Evolutionary conservation across 352 stramenopile species (phyloP).

Genomic region (Globisporangium irregulare): DNA sequence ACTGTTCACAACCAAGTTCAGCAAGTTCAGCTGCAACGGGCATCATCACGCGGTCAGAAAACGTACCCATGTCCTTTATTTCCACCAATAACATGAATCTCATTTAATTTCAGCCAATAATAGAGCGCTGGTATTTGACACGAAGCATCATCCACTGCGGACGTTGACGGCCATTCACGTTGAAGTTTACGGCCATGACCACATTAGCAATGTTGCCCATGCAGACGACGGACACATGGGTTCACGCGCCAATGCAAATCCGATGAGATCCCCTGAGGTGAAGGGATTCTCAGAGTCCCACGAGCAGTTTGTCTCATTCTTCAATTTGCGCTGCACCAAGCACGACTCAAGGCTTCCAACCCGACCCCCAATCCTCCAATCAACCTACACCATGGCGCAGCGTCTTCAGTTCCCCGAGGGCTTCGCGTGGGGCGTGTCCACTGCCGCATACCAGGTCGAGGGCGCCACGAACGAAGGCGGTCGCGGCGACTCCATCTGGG

Average conservation of each 20-base stretch:
- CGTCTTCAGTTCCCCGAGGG: slow-evolving; percentile 40
- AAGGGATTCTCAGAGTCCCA: not conserved
- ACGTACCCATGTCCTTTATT: not conserved
- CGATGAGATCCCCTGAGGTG: too few relatives aligned
- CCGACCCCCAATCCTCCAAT: too few relatives aligned
- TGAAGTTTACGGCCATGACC: not conserved
- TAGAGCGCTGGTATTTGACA: not conserved
- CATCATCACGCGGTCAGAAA: not conserved
- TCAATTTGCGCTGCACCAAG: slow-evolving; percentile 8
- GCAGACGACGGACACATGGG: not conserved
- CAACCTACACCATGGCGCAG: slow-evolving; percentile 17
- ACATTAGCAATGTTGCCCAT: not conserved
- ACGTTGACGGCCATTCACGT: not conserved
- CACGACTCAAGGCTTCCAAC: not conserved
- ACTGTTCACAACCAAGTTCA: not conserved
- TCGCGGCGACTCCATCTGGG: slow-evolving; percentile 87
- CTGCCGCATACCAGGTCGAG: slow-evolving; percentile 92
- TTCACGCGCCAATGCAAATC: not conserved
- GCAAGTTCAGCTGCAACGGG: not conserved
- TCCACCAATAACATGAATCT: not conserved
- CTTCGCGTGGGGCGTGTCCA: slow-evolving; percentile 87
- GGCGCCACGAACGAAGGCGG: slow-evolving; percentile 81
- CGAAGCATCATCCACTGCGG: not conserved
- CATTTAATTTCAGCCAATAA: not conserved
- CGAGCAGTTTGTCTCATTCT: slow-evolving; percentile 12